Conservation (phyloP, 306 rosid species). For the Dryas drummondii region DNA sequence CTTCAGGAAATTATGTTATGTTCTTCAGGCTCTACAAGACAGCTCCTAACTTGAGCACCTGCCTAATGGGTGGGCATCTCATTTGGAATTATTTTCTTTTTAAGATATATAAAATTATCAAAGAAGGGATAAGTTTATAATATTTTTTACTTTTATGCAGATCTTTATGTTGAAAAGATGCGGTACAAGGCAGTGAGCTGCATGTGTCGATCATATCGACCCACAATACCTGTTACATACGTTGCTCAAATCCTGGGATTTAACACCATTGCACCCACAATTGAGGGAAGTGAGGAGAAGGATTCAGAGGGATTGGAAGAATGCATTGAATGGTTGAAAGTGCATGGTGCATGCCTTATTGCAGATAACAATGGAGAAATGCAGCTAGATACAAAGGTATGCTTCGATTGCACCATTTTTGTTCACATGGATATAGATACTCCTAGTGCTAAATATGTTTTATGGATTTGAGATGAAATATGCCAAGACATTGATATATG, state of each 20-base stretch:
- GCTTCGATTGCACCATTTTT: slow-evolving; percentile 22
- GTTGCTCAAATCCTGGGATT: slow-evolving; percentile 86
- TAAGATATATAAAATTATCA: not conserved
- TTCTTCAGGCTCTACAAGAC: slow-evolving; percentile 87
- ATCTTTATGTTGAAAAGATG: slow-evolving; percentile 90
- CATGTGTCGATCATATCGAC: slow-evolving; percentile 97
- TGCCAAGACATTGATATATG: not conserved
- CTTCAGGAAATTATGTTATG: slow-evolving; percentile 78
- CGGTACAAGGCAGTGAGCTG: slow-evolving; percentile 85
- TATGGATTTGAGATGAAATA: not conserved
- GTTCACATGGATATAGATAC: not conserved
- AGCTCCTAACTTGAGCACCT: slow-evolving; percentile 83
- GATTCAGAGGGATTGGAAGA: slow-evolving; percentile 70
- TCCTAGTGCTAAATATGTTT: not conserved
- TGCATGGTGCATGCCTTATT: slow-evolving; percentile 71
- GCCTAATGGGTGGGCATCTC: slow-evolving; percentile 81
- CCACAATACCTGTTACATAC: slow-evolving; percentile 74
- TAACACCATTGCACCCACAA: slow-evolving; percentile 29
- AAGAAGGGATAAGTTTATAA: slow-evolving; percentile 8
- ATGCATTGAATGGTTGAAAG: slow-evolving; percentile 92
- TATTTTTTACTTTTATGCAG: slow-evolving; percentile 40
- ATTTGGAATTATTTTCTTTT: not conserved
- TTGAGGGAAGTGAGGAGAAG: slow-evolving; percentile 51
- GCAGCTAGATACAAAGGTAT: slow-evolving; percentile 80
- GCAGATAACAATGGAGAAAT: slow-evolving; percentile 66